A percentile compares a stretch with the other conserved stretches of the same genome.
phyloP scores from a whole-genome alignment of 176 grass and related monocot species.

The Rhipidocladum racemiflorum region DNA sequence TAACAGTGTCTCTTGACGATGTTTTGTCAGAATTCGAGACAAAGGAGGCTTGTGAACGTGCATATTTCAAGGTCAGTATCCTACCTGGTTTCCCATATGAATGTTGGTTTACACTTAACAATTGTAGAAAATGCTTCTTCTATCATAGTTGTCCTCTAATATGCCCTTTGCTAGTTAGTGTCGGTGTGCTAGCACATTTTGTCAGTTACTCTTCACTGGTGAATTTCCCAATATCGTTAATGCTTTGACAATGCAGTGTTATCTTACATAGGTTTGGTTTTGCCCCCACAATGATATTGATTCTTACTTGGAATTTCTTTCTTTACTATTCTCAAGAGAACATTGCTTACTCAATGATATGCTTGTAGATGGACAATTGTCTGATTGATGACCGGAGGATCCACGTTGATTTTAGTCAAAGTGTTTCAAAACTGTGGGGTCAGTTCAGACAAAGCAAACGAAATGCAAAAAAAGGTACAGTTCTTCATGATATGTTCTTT shows the following conservation, averaged over 20 bases:
- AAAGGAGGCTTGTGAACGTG: slow-evolving; percentile 79
- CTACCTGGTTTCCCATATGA: slow-evolving; percentile 17
- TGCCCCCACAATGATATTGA: neutral
- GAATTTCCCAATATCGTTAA: neutral
- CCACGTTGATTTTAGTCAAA: slow-evolving; percentile 99
- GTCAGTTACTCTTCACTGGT: neutral
- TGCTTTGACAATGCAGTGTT: neutral
- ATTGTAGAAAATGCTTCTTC: neutral
- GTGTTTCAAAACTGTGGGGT: slow-evolving; percentile 91
- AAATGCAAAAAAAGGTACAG: slow-evolving; percentile 71
- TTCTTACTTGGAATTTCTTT: slow-evolving; percentile 11
- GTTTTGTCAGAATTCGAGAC: slow-evolving; percentile 71
- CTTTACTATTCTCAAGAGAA: neutral
- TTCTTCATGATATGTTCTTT: neutral
- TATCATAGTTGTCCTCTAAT: neutral
- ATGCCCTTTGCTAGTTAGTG: neutral
- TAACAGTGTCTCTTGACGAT: slow-evolving; percentile 24
- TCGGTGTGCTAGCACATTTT: neutral
- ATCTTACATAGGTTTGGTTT: neutral
- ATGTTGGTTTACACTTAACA: neutral
- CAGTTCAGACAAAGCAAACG: slow-evolving; percentile 91
- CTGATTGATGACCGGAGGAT: slow-evolving; percentile 95
- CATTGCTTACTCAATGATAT: slow-evolving; percentile 30
- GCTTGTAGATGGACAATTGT: slow-evolving; percentile 91
- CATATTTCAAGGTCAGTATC: slow-evolving; percentile 82